Percentiles rank a stretch among this genome's conserved stretches.
Conservation (phyloP, 306 rosid genomes). For the Aeschynomene evenia region DNA sequence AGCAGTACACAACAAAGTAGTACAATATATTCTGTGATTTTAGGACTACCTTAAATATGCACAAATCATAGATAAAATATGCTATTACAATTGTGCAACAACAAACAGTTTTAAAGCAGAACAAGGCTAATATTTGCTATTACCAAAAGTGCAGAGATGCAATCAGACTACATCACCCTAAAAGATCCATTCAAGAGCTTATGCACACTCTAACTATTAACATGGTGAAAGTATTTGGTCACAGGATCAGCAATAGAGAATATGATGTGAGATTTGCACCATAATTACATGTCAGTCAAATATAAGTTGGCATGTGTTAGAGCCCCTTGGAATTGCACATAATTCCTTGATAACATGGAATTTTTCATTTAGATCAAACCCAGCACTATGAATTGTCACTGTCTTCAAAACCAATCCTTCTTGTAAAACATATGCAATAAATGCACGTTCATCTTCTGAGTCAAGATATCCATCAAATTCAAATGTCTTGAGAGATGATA, state of each 20-base stretch:
- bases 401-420: neutral
- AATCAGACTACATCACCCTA: neutral
- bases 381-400: neutral
- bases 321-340: neutral
- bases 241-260: neutral
- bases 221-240: neutral
- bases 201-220: too few species aligned
- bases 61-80: too few species aligned
- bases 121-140: too few species aligned
- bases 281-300: neutral
- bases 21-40: too few species aligned
- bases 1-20: too few species aligned
- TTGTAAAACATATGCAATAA: neutral
- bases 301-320: neutral
- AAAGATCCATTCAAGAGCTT: too few species aligned
- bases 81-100: too few species aligned
- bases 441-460: neutral
- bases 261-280: neutral
- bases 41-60: too few species aligned
- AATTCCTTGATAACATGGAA: neutral
- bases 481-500: neutral
- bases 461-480: neutral
- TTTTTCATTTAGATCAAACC: neutral
- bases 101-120: too few species aligned
- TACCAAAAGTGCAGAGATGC: too few species aligned